Evolutionary conservation across 2,329 filamentous ascomycete species (phyloP).

Genomic region (Xylaria polymorpha): DNA sequence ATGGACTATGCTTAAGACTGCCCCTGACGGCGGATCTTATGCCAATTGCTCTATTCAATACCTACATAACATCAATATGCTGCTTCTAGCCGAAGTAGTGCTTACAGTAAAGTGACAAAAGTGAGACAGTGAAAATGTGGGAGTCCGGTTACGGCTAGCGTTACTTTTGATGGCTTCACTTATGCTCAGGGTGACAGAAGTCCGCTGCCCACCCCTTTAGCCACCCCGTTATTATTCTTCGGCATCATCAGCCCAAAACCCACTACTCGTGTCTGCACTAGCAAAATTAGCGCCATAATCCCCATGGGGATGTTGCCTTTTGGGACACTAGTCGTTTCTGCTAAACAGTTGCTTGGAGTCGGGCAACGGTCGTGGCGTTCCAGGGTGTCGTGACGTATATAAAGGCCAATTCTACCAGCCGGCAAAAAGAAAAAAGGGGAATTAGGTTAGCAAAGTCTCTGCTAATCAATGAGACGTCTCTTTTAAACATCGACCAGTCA

Average conservation of each 20-base stretch:
- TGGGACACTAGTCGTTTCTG: background rate
- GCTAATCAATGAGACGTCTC: background rate
- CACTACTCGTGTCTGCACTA: background rate
- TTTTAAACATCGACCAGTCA: background rate
- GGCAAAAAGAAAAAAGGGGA: background rate
- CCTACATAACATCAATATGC: no score
- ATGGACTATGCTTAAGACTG: no score
- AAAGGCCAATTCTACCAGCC: slow-evolving; percentile 5
- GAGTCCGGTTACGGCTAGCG: no score
- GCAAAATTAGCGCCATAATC: background rate
- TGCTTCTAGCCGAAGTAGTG: no score
- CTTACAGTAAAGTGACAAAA: no score
- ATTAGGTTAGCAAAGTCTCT: background rate
- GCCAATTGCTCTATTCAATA: no score
- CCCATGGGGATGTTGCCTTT: slow-evolving; percentile 15
- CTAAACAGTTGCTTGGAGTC: slow-evolving; percentile 2
- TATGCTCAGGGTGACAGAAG: slow-evolving; percentile 15
- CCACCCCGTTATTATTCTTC: background rate
- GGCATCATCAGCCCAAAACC: background rate
- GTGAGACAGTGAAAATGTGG: no score
- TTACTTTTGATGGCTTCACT: no score
- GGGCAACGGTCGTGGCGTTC: background rate
- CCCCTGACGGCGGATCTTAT: no score
- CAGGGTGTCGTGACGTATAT: slow-evolving; percentile 4
- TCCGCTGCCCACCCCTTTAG: slow-evolving; percentile 7